Conservation (phyloP, 2,329 filamentous ascomycete genomes). For the Fusarium sp. region DNA sequence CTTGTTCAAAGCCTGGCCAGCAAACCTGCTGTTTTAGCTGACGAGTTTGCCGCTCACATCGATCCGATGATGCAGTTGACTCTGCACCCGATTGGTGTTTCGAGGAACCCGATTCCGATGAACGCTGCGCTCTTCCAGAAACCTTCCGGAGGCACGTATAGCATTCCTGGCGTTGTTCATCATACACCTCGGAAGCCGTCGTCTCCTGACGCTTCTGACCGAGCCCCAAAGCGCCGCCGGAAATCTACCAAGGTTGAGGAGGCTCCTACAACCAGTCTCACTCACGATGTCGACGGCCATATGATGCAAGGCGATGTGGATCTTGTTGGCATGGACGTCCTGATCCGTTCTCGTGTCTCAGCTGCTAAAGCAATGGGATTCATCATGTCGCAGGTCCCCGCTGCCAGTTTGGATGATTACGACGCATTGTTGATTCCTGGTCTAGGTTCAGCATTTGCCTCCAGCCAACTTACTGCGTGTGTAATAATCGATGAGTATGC, state of each 20-base stretch:
- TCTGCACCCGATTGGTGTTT: constrained; percentile 90
- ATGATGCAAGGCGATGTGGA: constrained; percentile 99
- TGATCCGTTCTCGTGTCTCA: constrained; percentile 89
- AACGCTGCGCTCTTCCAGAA: constrained; percentile 89
- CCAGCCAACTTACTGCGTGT: constrained; percentile 84
- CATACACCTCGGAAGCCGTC: constrained; percentile 59
- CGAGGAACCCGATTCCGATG: constrained; percentile 91
- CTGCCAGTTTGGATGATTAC: constrained; percentile 69
- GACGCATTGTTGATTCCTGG: constrained; percentile 72
- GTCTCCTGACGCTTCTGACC: constrained; percentile 66
- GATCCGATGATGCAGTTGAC: constrained; percentile 85
- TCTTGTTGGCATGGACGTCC: constrained; percentile 86
- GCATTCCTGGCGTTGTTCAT: constrained; percentile 60
- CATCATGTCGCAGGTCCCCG: constrained; percentile 81
- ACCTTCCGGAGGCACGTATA: constrained; percentile 88
- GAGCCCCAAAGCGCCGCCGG: constrained; percentile 78
- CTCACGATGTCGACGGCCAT: constrained; percentile 95
- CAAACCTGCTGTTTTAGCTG: constrained; percentile 71
- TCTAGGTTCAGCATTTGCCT: constrained; percentile 79
- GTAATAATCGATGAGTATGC: constrained; percentile 92
- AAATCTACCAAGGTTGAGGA: constrained; percentile 88
- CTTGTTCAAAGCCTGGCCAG: constrained; percentile 76
- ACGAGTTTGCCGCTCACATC: constrained; percentile 79
- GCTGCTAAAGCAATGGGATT: constrained; percentile 88
- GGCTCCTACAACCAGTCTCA: constrained; percentile 67